phyloP scores from a whole-genome alignment of 345 rosid genomes.

The Bruguiera gymnorhiza region DNA sequence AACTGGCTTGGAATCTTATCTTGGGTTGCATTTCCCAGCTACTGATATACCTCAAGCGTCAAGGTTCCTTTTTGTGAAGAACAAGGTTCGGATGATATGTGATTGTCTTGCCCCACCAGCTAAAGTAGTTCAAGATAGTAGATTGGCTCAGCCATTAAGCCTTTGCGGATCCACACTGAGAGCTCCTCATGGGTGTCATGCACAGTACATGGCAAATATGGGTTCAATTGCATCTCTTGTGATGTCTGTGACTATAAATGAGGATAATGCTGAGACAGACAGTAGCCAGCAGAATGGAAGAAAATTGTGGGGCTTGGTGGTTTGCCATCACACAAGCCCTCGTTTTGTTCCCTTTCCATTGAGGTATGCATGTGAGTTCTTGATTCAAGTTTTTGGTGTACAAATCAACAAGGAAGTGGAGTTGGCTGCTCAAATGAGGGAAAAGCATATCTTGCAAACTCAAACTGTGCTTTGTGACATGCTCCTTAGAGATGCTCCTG shows the following conservation, averaged over 20 bases:
- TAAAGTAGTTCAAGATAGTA: conserved; percentile 64
- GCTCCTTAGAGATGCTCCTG: conserved; percentile 79
- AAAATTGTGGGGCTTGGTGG: conserved; percentile 84
- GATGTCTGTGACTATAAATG: conserved; percentile 76
- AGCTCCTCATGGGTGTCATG: conserved; percentile 87
- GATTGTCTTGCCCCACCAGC: conserved; percentile 62
- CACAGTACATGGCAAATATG: conserved; percentile 82
- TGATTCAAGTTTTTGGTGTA: conserved; percentile 70
- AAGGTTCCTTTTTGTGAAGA: conserved; percentile 74
- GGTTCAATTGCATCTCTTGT: conserved; percentile 79
- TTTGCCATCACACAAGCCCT: conserved; percentile 79
- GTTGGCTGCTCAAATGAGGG: conserved; percentile 56
- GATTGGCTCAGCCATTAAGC: conserved; percentile 59
- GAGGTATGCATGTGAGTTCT: conserved; percentile 81
- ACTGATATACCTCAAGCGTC: conserved; percentile 93
- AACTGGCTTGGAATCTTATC: conserved; percentile 61
- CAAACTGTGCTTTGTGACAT: conserved; percentile 83
- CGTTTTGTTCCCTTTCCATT: conserved; percentile 75
- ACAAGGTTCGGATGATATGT: conserved; percentile 83
- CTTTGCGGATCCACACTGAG: conserved; percentile 74
- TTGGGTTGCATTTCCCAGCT: conserved; percentile 80
- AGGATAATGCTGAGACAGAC: conserved; percentile 43
- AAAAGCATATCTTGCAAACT: conserved; percentile 67
- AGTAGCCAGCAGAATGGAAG: conserved; percentile 44
- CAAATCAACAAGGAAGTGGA: conserved; percentile 79